Evolutionary conservation across 345 rosid species (phyloP).

Genomic region (Eucalyptus shirleyi): DNA sequence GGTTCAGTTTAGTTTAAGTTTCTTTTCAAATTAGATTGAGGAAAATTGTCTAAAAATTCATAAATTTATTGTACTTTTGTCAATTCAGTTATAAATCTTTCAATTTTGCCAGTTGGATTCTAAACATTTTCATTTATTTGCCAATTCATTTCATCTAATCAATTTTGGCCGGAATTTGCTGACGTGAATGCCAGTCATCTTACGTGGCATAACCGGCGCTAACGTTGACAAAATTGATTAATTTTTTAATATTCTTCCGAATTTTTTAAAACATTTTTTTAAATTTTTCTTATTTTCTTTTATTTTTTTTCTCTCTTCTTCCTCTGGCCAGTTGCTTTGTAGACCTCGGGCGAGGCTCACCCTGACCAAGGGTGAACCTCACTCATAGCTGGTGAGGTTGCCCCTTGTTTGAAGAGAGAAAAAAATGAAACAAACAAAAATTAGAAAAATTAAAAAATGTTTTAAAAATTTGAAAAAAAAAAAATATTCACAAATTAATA

Average conservation of each 20-base stretch:
- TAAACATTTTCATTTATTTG: neutral
- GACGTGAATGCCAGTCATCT: rapidly evolving
- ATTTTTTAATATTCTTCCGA: too few species aligned
- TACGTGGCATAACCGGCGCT: rapidly evolving
- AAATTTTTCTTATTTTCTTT: too few species aligned
- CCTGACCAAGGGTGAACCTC: rapidly evolving
- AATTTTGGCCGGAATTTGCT: rapidly evolving
- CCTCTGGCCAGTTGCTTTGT: too few species aligned
- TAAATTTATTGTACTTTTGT: rapidly evolving
- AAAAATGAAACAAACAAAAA: too few species aligned
- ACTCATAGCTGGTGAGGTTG: rapidly evolving
- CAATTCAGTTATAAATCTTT: too few species aligned
- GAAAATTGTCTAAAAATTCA: neutral
- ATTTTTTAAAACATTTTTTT: too few species aligned
- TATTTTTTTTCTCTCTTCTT: too few species aligned
- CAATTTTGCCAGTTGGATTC: rapidly evolving
- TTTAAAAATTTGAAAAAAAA: too few species aligned
- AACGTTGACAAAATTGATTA: too few species aligned
- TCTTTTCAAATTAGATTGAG: neutral
- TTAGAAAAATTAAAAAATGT: too few species aligned
- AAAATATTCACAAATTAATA: too few species aligned
- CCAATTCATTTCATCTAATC: rapidly evolving
- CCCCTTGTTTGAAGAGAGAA: too few species aligned
- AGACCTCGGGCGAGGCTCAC: rapidly evolving
- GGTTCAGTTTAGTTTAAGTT: neutral